Conservation (phyloP, 1,284 basidiomycete species). For the Papiliotrema fonsecae region DNA sequence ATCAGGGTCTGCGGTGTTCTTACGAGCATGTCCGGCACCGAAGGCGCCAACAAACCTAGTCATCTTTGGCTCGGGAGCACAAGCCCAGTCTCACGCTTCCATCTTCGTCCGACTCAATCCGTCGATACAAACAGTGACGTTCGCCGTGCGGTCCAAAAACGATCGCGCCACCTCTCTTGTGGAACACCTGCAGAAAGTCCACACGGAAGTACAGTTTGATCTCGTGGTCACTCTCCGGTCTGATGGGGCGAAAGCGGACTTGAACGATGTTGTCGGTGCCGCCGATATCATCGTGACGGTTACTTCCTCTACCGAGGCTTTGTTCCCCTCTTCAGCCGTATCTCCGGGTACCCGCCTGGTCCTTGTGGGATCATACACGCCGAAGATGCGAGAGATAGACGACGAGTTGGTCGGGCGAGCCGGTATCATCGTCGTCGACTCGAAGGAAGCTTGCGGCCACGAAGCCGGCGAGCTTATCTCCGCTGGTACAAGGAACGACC, state of each 20-base stretch:
- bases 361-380: conserved; percentile 75
- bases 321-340: conserved; percentile 57
- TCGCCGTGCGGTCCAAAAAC: conserved; percentile 63
- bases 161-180: conserved; percentile 53
- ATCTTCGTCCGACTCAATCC: conserved; percentile 60
- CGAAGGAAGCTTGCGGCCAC: conserved; percentile 58
- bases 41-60: conserved; percentile 53
- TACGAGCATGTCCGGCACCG: conserved; percentile 52
- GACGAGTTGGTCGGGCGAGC: conserved; percentile 55
- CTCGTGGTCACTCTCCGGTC: background rate
- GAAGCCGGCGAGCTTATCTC: conserved; percentile 76
- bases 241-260: conserved; percentile 7
- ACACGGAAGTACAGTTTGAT: conserved; percentile 45
- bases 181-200: conserved; percentile 46
- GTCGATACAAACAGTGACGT: conserved; percentile 55
- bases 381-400: conserved; percentile 72
- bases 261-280: conserved; percentile 23
- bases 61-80: conserved; percentile 67
- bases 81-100: conserved; percentile 60
- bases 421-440: conserved; percentile 64
- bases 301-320: conserved; percentile 64
- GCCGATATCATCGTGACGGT: conserved; percentile 56
- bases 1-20: conserved; percentile 68
- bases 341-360: conserved; percentile 62
- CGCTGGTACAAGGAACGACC: conserved; percentile 43